Evolutionary conservation across 495 filamentous ascomycete species (phyloP).

Genomic region (Talaromyces wortmannii): DNA sequence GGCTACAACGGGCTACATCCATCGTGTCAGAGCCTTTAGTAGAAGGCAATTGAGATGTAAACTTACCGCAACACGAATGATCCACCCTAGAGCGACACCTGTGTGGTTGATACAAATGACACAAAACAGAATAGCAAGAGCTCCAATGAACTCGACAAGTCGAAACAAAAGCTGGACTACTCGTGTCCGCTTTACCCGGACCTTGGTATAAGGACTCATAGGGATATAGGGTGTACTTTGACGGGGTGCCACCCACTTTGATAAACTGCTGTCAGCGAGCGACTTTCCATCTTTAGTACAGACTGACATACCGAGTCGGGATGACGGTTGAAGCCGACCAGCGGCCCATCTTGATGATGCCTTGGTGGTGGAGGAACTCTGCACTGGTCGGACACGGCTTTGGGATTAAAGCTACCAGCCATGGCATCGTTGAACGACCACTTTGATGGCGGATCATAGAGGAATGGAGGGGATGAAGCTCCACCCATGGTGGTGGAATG

Average conservation of each 20-base stretch:
- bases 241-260: conserved; percentile 1
- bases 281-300: neutral
- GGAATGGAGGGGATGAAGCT: conserved; percentile 57
- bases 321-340: conserved; percentile 73
- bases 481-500: conserved; percentile 45
- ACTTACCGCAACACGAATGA: conserved; percentile 71
- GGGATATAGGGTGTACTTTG: conserved; percentile 28
- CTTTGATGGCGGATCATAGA: conserved; percentile 57
- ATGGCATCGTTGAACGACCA: conserved; percentile 37
- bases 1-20: conserved; percentile 59
- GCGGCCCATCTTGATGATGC: conserved; percentile 62
- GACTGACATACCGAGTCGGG: conserved; percentile 60
- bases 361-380: conserved; percentile 46
- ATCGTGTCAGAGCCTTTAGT: conserved; percentile 1
- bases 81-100: conserved; percentile 57
- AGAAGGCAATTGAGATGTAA: neutral
- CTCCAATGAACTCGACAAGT: conserved; percentile 54
- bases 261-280: too few species aligned
- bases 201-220: conserved; percentile 66
- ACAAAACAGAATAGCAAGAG: conserved; percentile 62
- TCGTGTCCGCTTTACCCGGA: conserved; percentile 57
- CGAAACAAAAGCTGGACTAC: conserved; percentile 60
- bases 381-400: conserved; percentile 70
- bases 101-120: conserved; percentile 66
- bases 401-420: conserved; percentile 64